Conservation (phyloP, 331 rosid species). For the Malus hybrid region DNA sequence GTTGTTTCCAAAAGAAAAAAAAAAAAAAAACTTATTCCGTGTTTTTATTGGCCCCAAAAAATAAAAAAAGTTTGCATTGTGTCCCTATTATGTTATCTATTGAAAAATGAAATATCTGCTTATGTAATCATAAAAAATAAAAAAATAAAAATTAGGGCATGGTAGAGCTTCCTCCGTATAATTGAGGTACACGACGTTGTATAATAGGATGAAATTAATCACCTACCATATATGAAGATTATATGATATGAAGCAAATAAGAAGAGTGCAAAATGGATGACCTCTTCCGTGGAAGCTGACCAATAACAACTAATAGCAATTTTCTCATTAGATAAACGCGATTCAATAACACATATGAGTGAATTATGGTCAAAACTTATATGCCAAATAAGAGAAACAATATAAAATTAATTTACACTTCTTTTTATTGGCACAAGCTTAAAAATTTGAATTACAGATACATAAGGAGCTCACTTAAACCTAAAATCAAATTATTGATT, state of each 20-base stretch:
- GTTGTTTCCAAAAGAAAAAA: too few species aligned
- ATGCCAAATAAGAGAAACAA: not conserved
- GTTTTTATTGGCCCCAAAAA: too few species aligned
- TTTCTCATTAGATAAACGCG: not conserved
- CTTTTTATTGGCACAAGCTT: not conserved
- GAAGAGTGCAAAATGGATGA: not conserved
- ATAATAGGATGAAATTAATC: not conserved
- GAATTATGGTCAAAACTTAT: not conserved
- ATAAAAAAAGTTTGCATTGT: not conserved
- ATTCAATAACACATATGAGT: not conserved
- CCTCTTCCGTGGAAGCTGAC: not conserved
- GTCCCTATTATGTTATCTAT: not conserved
- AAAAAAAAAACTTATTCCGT: not conserved
- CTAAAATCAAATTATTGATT: not conserved
- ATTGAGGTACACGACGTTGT: not conserved
- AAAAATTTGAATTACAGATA: not conserved
- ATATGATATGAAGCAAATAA: too few species aligned
- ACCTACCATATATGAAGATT: not conserved
- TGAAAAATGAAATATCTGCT: not conserved
- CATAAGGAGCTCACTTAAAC: not conserved
- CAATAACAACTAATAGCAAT: not conserved
- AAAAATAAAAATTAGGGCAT: not conserved
- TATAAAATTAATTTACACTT: not conserved
- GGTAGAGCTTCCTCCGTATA: not conserved
- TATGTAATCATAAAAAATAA: not conserved